Evolutionary conservation across 225 moss, liverwort and hornwort species (phyloP).

Genomic region (Pseudoscleropodium purum): DNA sequence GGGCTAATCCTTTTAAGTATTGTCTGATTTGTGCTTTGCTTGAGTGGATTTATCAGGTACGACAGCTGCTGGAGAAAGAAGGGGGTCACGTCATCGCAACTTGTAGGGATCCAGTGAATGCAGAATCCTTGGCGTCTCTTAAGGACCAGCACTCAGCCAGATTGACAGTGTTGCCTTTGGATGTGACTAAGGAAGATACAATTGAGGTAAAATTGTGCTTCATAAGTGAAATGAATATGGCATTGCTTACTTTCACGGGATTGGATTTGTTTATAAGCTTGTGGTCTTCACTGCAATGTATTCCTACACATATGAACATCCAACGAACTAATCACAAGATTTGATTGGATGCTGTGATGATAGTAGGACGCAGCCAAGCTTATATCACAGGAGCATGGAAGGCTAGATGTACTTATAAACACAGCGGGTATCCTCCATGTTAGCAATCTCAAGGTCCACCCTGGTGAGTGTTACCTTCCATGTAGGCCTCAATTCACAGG

Average conservation of each 20-base stretch:
- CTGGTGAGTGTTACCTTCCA: slow-evolving; percentile 33
- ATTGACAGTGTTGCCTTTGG: slow-evolving; percentile 67
- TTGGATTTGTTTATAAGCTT: background rate
- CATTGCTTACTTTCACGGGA: background rate
- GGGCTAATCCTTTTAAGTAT: background rate
- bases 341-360: background rate
- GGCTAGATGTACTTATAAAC: slow-evolving; percentile 77
- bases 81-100: slow-evolving; percentile 70
- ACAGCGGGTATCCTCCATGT: slow-evolving; percentile 88
- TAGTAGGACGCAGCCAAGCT: slow-evolving; percentile 75
- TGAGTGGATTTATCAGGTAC: slow-evolving; percentile 37
- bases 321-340: background rate
- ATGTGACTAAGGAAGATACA: slow-evolving; percentile 77
- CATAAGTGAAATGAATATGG: background rate
- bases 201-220: slow-evolving; percentile 57
- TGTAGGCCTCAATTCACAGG: background rate
- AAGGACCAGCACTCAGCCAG: slow-evolving; percentile 49
- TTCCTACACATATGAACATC: background rate
- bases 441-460: slow-evolving; percentile 53
- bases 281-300: background rate
- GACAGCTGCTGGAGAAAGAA: slow-evolving; percentile 57
- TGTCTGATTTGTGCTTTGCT: background rate
- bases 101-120: slow-evolving; percentile 65
- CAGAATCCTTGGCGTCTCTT: slow-evolving; percentile 41
- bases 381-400: slow-evolving; percentile 47